Base-by-base conservation (phyloP, 768 basidiomycete species). In the Leccinum truebloodii region DNA sequence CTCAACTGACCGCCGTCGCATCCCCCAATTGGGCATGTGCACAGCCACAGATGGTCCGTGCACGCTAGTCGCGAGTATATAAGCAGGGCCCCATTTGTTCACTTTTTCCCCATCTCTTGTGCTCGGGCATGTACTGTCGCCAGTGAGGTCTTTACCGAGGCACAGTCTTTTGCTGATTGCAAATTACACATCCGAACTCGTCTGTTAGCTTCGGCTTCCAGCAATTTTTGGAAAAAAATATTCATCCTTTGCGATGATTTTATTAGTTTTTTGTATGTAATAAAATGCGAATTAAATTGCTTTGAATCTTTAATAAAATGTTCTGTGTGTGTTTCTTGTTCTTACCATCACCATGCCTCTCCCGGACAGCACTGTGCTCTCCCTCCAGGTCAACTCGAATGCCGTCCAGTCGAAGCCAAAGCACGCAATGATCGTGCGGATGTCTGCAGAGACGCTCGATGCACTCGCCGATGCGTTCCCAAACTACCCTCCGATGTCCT, bases 101-200 rank as follows among this genome's bases (percentile, higher is more conserved):
- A 1, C 22, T 7, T 6, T 50, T 73, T 80, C 79, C 67, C 67
- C 68, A 87, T 87, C 87, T 89, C 88, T 93, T 93, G 90, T 92
- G 89, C 89, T 91, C 88, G 90, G 89, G 89, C 88, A 89, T 86
- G 89, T 87, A 90, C 88, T 89, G 87, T 90, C 88, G 87, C 86
- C 87, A 89, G 90, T 92, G 91, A 93, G 89, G 91, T 93, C 82
- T 86, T 80, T 89, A 92, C 90, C 88, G 91, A 93, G 89, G 86
- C 87, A 88, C 87, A 90, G 89, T 90, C 83, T 80, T 90, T 92
- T 91, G 90, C 89, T 92, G 87, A 88, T 92, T 92, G 90, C 90
- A 92, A 92, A 92, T 90, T 92, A 91, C 83, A 90, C 89, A 92
- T 92, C 90, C 90, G 89, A 90, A 92, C 89, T 76, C 89, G 88